Evolutionary conservation across 345 rosid species (phyloP).

Genomic region (Nephelium lappaceum): DNA sequence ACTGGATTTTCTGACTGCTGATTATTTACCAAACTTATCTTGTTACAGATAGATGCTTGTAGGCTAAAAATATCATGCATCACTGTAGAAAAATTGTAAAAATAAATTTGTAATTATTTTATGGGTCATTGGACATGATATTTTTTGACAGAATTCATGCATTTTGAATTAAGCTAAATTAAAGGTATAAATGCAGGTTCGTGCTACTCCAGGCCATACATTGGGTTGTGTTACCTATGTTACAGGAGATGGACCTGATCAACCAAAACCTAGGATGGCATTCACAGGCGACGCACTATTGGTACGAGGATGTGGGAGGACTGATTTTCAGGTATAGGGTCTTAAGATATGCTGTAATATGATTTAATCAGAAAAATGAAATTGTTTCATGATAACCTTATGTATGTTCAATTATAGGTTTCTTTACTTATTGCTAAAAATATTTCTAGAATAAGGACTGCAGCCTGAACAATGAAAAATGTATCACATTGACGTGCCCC

Average conservation of each 20-base stretch:
- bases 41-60: background rate
- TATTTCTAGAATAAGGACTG: background rate
- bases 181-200: constrained; percentile 46
- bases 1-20: background rate
- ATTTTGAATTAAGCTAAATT: constrained; percentile 6
- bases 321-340: constrained; percentile 85
- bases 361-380: background rate
- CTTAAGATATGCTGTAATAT: constrained; percentile 6
- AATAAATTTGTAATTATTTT: background rate
- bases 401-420: background rate
- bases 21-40: background rate
- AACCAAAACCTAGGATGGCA: constrained; percentile 90
- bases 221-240: constrained; percentile 91
- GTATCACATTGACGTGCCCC: background rate
- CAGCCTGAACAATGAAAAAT: background rate
- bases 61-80: background rate
- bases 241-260: constrained; percentile 78
- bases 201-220: constrained; percentile 96
- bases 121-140: background rate
- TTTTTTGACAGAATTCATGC: background rate
- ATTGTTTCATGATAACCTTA: background rate
- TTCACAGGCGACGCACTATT: constrained; percentile 92
- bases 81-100: background rate
- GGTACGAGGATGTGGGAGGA: constrained; percentile 97
- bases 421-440: background rate